Conservation (phyloP, 768 basidiomycete species). For the Termitomyces sp. region DNA sequence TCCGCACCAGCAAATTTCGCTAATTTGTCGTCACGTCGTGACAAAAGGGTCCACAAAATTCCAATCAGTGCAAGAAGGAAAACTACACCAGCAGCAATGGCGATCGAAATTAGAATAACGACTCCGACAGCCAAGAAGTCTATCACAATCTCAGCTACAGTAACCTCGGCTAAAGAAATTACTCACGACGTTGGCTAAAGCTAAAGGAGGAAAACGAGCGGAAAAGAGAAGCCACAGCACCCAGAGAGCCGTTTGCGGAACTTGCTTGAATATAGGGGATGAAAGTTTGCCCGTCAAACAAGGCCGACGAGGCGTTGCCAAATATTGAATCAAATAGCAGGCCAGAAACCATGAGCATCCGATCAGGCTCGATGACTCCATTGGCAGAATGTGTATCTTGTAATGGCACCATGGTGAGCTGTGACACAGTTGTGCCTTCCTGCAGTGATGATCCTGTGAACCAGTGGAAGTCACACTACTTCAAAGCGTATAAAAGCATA, state of each 20-base stretch:
- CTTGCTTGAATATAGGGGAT: constrained; percentile 81
- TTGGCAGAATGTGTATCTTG: constrained; percentile 71
- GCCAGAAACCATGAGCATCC: constrained; percentile 90
- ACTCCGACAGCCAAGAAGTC: constrained; percentile 90
- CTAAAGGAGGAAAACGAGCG: constrained; percentile 77
- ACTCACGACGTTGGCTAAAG: constrained; percentile 70
- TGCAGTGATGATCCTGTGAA: constrained; percentile 53
- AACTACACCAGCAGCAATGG: constrained; percentile 91
- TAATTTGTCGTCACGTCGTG: constrained; percentile 72
- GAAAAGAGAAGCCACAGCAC: constrained; percentile 77
- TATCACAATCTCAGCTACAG: constrained; percentile 28
- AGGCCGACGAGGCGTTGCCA: constrained; percentile 79
- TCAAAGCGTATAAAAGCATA: not conserved
- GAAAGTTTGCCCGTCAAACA: constrained; percentile 83
- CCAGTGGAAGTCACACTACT: constrained; percentile 1
- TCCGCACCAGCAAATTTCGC: constrained; percentile 62
- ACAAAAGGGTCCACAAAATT: constrained; percentile 87
- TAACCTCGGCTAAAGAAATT: constrained; percentile 4
- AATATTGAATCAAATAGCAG: constrained; percentile 62
- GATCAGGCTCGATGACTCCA: constrained; percentile 74
- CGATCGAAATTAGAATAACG: constrained; percentile 96
- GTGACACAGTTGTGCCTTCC: constrained; percentile 65
- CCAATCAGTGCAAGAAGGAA: constrained; percentile 85
- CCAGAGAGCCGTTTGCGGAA: constrained; percentile 62
- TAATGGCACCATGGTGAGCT: constrained; percentile 89